Base-by-base conservation (phyloP, 2,329 filamentous ascomycete genomes). In the Aspergillus neoniger region DNA sequence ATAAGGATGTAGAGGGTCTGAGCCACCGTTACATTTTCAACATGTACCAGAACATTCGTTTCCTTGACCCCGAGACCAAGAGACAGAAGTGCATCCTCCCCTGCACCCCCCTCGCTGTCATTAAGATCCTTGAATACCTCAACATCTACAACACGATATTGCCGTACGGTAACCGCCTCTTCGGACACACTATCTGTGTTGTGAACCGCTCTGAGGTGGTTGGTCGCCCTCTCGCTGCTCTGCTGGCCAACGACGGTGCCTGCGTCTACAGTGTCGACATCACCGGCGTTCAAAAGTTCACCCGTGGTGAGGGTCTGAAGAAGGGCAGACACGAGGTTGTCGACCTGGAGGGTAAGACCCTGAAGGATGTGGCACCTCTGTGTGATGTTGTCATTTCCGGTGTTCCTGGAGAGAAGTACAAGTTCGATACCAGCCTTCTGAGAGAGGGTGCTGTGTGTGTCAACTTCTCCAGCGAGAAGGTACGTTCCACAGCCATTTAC, bases 1-100 rank as follows among this genome's bases (percentile, higher is more conserved):
- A 85, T 76, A 98, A 99, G 79, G 95, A 99, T 72, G 94, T 99
- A 67, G 95, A 99, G 78, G 95, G 95, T 38, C 86, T 99, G 60
- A 92, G 90, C 69, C 94, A 97, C 79, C 89, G 88, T 74, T 93
- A 98, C 80, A 90, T 98, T 73, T 93, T 94, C 86, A 99, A 99
- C 85, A 97, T 99, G 93, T 99, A 98, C 81, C 91, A 97, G 82
- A 99, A 99, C 81, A 87, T 96, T 70, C 91, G 95, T 66, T 98
- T 93, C 81, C 84, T 99, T 59, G 95, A 99, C 78, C 82, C 88
- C 23, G 71, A 74, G 36, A 75, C 72, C 47, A 72, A 76, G 64
- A 89, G 89, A 4, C 91, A 91, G 76, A 98, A 99, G 82, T 96
- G 90, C 52, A 91, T 98, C 67, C 82, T 99, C 55, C 95, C 95